Evolutionary conservation across 164 flowering plant genomes (phyloP), one percentile per base, ranked within the genome.

Genomic region (Cinnamomum chago): DNA sequence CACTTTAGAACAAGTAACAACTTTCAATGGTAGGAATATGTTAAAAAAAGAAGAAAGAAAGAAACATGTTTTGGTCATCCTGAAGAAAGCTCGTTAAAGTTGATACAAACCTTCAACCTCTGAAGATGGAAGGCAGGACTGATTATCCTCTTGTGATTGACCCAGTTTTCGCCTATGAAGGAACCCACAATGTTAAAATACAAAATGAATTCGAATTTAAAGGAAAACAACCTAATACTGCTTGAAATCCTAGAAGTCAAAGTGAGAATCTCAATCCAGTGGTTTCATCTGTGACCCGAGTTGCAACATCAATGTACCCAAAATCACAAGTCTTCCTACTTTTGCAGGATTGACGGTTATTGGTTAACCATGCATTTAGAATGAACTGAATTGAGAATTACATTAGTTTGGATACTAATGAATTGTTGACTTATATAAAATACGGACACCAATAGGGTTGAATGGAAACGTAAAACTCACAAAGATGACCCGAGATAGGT

Each of bases 71-170:
- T 30, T 30, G 33, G 33, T 30, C 33, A 4, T 30, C 33, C 33
- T 30, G 33, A 30, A 30, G 33, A 30, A 30, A 52, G 58, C 0
- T 52, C 58, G 2, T 52, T 52, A 13, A 30, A 52, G 18, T 52
- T 52, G 58, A 58, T 3, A 18, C 20, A 71, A 71, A 76, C 82
- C 80, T 82, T 82, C n/a, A 82, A 40, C 67, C 79, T 82, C 62
- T 82, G 76, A 5, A 70, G 3, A 62, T 79, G 80, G 72, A 82
- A 82, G 24, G 80, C 82, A 10, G 80, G 82, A 67, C 75, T 79
- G 74, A 82, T 71, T 50, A 75, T 76, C 69, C 77, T 75, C 73
- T 80, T 79, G 51, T 74, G 84, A 52, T 58, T 79, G 33, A 25
- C 82, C 84, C 84, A 82, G 68, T 82, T 60, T 17, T 79, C 80